A percentile compares a stretch with the other conserved stretches of the same genome.
phyloP scores from a whole-genome alignment of 1,284 basidiomycete species.

The Puccinia hordei region DNA sequence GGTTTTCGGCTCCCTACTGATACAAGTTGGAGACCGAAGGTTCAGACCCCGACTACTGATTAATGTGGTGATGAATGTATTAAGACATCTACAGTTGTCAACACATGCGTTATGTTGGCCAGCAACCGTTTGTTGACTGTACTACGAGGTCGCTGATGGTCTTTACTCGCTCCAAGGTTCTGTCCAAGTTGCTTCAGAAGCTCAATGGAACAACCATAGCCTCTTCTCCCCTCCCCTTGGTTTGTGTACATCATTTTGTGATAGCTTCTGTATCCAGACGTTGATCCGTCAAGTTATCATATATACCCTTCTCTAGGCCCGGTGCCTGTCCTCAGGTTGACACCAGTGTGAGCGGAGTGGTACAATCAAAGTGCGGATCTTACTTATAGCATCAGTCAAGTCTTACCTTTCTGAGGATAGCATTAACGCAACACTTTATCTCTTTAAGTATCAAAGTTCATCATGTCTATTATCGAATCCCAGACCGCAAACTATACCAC shows the following conservation, averaged over 20 bases:
- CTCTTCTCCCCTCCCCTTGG: not conserved
- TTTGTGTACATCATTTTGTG: not conserved
- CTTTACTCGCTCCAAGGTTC: not conserved
- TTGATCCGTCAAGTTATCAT: not conserved
- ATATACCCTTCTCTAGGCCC: no score
- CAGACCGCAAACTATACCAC: no score
- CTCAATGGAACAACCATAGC: not conserved
- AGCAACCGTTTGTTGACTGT: not conserved
- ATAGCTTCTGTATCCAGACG: not conserved
- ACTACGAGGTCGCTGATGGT: not conserved
- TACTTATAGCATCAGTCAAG: no score
- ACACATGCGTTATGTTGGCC: not conserved
- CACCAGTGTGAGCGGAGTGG: not conserved
- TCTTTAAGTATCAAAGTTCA: no score
- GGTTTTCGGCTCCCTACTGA: not conserved
- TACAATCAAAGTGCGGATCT: no score
- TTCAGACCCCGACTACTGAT: not conserved
- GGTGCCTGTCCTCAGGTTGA: not conserved
- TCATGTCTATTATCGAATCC: no score
- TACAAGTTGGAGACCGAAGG: slow-evolving; percentile 12
- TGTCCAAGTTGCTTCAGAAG: not conserved
- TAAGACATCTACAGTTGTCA: not conserved
- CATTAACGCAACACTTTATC: no score
- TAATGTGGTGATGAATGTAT: not conserved
- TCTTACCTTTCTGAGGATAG: no score